Conservation (phyloP, 1,139 yeast genomes). For the Hyphopichia buzzinii region DNA sequence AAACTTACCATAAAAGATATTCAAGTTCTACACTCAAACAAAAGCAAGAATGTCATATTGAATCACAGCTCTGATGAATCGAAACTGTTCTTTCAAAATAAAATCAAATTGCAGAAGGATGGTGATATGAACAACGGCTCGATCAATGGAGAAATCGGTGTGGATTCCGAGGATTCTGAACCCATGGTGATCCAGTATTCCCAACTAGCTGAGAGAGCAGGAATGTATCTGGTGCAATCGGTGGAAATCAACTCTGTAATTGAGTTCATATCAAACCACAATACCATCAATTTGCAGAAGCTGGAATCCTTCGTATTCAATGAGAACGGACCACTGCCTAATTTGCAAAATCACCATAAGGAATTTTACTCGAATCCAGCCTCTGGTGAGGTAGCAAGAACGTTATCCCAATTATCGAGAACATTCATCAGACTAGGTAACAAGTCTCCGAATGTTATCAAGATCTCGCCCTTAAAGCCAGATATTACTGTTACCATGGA, state of each 20-base stretch:
- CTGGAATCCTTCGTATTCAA: background rate
- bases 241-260: slow-evolving; percentile 14
- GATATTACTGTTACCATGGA: slow-evolving; percentile 8
- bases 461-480: slow-evolving; percentile 17
- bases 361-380: background rate
- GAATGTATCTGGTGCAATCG: slow-evolving; percentile 18
- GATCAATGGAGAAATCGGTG: background rate
- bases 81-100: background rate
- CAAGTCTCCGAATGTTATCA: slow-evolving; percentile 4
- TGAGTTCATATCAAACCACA: slow-evolving; percentile 5
- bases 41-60: slow-evolving; percentile 7
- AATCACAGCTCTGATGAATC: slow-evolving; percentile 5
- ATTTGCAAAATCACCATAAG: slow-evolving; percentile 1
- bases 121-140: background rate
- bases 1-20: slow-evolving; percentile 12
- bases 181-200: slow-evolving; percentile 21
- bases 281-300: slow-evolving; percentile 10
- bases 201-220: slow-evolving; percentile 23
- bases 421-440: slow-evolving; percentile 2
- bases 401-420: background rate
- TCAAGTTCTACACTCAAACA: slow-evolving; percentile 7
- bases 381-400: background rate
- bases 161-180: background rate
- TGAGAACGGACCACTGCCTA: background rate
- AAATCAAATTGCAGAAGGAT: slow-evolving; percentile 4